Conservation (phyloP, 2,329 filamentous ascomycete genomes). For the Macrophomina phaseolina region DNA sequence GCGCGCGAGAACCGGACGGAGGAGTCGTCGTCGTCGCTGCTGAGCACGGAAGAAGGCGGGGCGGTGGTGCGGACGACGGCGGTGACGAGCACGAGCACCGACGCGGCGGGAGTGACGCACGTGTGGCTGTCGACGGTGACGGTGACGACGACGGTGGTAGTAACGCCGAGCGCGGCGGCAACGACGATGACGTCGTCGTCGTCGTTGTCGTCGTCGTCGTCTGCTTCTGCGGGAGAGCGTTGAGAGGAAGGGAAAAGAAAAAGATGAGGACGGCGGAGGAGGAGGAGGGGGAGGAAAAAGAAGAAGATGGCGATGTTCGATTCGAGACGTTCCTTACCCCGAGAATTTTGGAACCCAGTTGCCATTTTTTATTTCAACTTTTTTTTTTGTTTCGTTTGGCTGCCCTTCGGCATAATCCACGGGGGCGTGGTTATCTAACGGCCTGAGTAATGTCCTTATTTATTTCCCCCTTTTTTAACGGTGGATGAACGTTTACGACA, state of each 20-base stretch:
- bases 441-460: background rate
- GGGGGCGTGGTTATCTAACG: background rate
- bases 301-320: background rate
- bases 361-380: background rate
- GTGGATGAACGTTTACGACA: too few relatives aligned
- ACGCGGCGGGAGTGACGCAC: background rate
- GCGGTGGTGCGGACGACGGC: background rate
- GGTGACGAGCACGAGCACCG: background rate
- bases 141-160: background rate
- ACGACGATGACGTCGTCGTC: background rate
- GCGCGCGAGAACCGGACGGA: background rate
- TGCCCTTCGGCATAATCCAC: background rate
- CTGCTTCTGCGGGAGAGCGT: too few relatives aligned
- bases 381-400: background rate
- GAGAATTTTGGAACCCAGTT: background rate
- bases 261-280: too few relatives aligned
- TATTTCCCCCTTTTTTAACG: too few relatives aligned
- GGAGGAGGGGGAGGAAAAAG: too few relatives aligned
- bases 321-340: background rate
- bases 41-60: background rate
- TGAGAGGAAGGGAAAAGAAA: too few relatives aligned
- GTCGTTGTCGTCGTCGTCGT: too few relatives aligned
- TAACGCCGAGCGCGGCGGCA: background rate
- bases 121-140: constrained; percentile 10
- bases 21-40: background rate